Base-by-base conservation (phyloP, 768 basidiomycete species). In the Suillus lakei region DNA sequence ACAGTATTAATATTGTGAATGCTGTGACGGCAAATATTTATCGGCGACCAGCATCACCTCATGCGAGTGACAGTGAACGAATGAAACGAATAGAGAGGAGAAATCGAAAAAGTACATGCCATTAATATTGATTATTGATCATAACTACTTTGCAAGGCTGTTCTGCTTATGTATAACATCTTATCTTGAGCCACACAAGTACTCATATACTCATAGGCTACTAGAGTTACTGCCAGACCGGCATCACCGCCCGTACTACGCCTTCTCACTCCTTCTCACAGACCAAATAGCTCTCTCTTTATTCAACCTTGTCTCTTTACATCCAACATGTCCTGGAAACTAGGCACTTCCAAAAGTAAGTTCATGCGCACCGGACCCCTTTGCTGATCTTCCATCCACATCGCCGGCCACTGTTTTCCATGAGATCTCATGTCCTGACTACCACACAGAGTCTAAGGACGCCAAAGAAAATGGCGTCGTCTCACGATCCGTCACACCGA, bases 401-500 rank as follows among this genome's bases (percentile, higher is more conserved):
- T 26, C 38, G 39, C 46, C 55, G 54, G 67, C 51, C 54, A 21
- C 7, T 38, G 23, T 18, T 46, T 50, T 60, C 41, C 64, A 55
- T 38, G 56, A 26, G 53, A 62, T 65, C 65, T 60, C 36, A 67
- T 38, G 30, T 65, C 56, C 51, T 48, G 26, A 44, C 26, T 54
- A 30, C 67, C 34, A 32, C 39, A 55, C 76, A 91, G 89, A 90
- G 77, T 72, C 83, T 70, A 93, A 91, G 78, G 91, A 93, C 69
- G 70, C 78, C 68, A 90, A 83, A 75, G 90, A 92, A 70, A 89
- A 87, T 78, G 89, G 89, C 9, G 81, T 86, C 70, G 79, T 86
- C 74, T 93, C 92, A 38, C 84, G 91, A 80, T 93, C 92, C 61
- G 87, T 86, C 60, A 94, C 92, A 32, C 92, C 92, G 61, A 87